Conservation (phyloP, 1,284 basidiomycete species). For the Neonothopanus nambi region DNA sequence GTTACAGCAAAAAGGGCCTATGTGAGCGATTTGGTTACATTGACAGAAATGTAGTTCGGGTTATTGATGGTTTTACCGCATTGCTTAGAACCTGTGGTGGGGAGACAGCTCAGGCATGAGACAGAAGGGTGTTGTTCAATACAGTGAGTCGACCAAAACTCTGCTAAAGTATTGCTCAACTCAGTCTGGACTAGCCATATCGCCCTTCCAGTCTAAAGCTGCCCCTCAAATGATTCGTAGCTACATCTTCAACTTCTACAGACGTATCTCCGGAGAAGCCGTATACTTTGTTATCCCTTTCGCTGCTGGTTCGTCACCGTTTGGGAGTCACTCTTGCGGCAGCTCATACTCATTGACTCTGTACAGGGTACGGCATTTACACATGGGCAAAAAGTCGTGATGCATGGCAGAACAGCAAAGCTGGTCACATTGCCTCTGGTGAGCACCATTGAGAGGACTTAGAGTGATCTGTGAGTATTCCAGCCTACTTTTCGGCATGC, state of each 20-base stretch:
- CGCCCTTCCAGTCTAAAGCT: slow-evolving; percentile 78
- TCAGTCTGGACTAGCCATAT: slow-evolving; percentile 58
- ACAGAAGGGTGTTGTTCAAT: slow-evolving; percentile 80
- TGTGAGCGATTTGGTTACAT: slow-evolving; percentile 41
- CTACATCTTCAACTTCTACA: slow-evolving; percentile 89
- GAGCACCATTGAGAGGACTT: slow-evolving; percentile 26
- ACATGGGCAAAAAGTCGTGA: slow-evolving; percentile 80
- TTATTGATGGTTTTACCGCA: slow-evolving; percentile 4
- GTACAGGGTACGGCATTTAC: slow-evolving; percentile 79
- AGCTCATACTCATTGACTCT: not conserved
- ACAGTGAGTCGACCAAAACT: slow-evolving; percentile 60
- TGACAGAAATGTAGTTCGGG: not conserved
- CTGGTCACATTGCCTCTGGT: slow-evolving; percentile 63
- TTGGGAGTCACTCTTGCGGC: not conserved
- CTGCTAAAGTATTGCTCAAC: slow-evolving; percentile 1
- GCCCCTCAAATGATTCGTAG: slow-evolving; percentile 69
- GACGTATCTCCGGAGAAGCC: slow-evolving; percentile 72
- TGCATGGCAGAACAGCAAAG: slow-evolving; percentile 77
- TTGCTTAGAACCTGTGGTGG: slow-evolving; percentile 84
- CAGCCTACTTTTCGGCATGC: not conserved
- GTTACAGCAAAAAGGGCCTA: slow-evolving; percentile 58
- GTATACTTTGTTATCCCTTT: slow-evolving; percentile 84
- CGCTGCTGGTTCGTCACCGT: slow-evolving; percentile 62
- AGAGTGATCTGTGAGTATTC: not conserved
- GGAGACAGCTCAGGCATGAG: slow-evolving; percentile 66